A percentile compares a stretch with the other conserved stretches of the same genome.
These are phyloP conservation scores for Phaffia rhodozyma DNA, from an alignment of 1,284 basidiomycete genomes.

Conservation along the genomic window DNA sequence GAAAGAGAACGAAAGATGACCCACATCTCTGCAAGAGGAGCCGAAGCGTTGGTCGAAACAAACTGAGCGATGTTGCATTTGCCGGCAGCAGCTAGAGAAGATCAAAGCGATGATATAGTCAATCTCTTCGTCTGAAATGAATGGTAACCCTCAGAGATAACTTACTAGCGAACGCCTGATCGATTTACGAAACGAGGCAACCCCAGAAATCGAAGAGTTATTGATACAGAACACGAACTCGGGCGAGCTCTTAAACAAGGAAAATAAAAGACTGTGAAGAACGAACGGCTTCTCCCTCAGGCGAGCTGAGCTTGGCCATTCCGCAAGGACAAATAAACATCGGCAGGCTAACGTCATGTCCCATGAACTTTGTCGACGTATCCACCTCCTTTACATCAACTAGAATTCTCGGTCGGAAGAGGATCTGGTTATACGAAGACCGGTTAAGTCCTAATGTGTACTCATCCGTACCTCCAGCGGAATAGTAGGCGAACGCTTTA, in stretches of 20 bases:
- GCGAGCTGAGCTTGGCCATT: slow-evolving; percentile 30
- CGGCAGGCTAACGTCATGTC: slow-evolving; percentile 29
- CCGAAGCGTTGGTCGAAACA: slow-evolving; percentile 35
- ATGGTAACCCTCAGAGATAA: slow-evolving; percentile 31
- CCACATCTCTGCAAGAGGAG: slow-evolving; percentile 30
- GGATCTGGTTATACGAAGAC: slow-evolving; percentile 32
- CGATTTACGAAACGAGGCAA: not conserved
- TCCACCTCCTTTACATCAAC: slow-evolving; percentile 32
- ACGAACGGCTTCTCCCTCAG: slow-evolving; percentile 6
- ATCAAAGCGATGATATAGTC: no score
- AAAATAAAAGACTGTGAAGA: not conserved
- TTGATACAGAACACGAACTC: not conserved
- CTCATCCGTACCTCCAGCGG: slow-evolving; percentile 34
- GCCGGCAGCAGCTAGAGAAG: slow-evolving; percentile 25
- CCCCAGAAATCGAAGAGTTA: not conserved
- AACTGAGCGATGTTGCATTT: slow-evolving; percentile 33
- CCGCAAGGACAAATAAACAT: slow-evolving; percentile 37
- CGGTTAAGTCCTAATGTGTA: slow-evolving; percentile 20
- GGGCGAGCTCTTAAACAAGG: not conserved
- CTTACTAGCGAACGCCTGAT: slow-evolving; percentile 15
- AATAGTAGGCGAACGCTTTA: slow-evolving; percentile 37
- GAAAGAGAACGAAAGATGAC: no score
- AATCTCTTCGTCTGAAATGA: slow-evolving; percentile 21
- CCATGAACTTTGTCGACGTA: slow-evolving; percentile 30
- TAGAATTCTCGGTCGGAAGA: slow-evolving; percentile 34